These are phyloP conservation scores for Clarkia xantiana DNA, from an alignment of 345 rosid species.

Conservation along the genomic window DNA sequence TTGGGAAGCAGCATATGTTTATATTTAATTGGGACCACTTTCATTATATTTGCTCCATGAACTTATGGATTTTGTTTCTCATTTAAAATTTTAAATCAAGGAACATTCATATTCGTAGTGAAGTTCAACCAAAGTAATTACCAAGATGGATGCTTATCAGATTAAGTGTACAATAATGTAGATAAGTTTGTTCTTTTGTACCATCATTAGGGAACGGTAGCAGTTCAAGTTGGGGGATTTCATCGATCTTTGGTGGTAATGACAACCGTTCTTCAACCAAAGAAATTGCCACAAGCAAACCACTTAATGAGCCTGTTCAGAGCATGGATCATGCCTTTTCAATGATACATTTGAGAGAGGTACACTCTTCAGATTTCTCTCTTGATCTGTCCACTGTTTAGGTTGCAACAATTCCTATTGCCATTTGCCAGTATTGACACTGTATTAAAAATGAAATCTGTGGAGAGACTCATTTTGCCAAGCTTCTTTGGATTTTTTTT, in stretches of 20 bases:
- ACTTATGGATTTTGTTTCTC: too few species aligned
- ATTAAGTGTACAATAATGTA: not conserved
- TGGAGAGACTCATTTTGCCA: not conserved
- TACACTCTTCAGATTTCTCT: conserved; percentile 7
- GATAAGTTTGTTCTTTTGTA: not conserved
- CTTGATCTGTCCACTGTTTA: not conserved
- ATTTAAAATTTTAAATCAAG: too few species aligned
- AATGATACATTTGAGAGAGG: conserved; percentile 81
- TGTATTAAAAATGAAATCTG: too few species aligned
- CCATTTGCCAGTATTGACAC: too few species aligned
- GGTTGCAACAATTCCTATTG: too few species aligned
- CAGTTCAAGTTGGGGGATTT: conserved; percentile 91
- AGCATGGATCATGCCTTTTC: conserved; percentile 44
- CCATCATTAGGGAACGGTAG: conserved; percentile 26
- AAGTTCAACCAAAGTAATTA: too few species aligned
- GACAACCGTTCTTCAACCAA: conserved; percentile 47
- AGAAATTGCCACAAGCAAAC: conserved; percentile 38
- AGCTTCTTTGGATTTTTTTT: not conserved
- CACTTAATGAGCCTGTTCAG: conserved; percentile 39
- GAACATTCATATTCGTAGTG: too few species aligned
- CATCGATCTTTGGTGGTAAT: conserved; percentile 74
- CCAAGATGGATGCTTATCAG: too few species aligned
- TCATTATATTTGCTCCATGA: too few species aligned
- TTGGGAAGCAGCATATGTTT: too few species aligned
- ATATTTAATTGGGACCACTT: too few species aligned